Conservation (phyloP, 192 early-diverging fungal genomes). For the Coemansia aciculifera region DNA sequence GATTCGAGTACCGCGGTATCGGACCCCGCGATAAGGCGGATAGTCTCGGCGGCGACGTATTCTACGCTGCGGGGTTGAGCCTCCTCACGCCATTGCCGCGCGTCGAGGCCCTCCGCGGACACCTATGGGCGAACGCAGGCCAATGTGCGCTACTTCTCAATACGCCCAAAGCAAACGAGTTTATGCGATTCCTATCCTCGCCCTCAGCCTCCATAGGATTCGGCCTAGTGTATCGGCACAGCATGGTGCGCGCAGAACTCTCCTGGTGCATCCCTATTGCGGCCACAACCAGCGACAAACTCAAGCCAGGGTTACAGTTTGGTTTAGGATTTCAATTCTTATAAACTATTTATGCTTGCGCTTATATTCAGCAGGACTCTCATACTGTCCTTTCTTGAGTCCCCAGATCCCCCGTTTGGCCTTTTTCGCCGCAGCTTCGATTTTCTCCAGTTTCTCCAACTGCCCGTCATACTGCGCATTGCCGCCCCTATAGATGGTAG, state of each 20-base stretch:
- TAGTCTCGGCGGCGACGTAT: conserved; percentile 86
- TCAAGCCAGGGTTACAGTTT: conserved; percentile 80
- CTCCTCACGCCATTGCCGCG: conserved; percentile 72
- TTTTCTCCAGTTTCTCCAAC: conserved; percentile 23
- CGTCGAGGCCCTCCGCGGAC: conserved; percentile 68
- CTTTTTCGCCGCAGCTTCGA: conserved; percentile 34
- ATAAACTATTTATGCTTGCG: conserved; percentile 22
- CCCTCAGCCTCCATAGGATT: conserved; percentile 78
- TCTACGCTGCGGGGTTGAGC: conserved; percentile 75
- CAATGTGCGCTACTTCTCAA: conserved; percentile 58
- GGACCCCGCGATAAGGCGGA: conserved; percentile 83
- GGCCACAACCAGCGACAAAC: conserved; percentile 61
- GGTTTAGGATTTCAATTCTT: conserved; percentile 83
- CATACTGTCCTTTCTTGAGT: conserved; percentile 32
- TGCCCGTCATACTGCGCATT: conserved; percentile 51
- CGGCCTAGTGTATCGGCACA: conserved; percentile 85
- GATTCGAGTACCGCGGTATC: conserved; percentile 84
- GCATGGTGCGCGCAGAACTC: conserved; percentile 82
- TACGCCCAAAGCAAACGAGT: conserved; percentile 31
- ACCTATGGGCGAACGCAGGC: conserved; percentile 89
- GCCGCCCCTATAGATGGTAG: conserved; percentile 41
- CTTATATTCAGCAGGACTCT: conserved; percentile 50
- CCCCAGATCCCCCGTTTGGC: conserved; percentile 44
- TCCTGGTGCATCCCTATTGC: conserved; percentile 86
- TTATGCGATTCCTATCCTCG: conserved; percentile 53